Percentiles rank a stretch among this genome's conserved stretches.
Evolutionary conservation across 805 yeast species (phyloP).

Genomic region (Brettanomyces naardenensis): DNA sequence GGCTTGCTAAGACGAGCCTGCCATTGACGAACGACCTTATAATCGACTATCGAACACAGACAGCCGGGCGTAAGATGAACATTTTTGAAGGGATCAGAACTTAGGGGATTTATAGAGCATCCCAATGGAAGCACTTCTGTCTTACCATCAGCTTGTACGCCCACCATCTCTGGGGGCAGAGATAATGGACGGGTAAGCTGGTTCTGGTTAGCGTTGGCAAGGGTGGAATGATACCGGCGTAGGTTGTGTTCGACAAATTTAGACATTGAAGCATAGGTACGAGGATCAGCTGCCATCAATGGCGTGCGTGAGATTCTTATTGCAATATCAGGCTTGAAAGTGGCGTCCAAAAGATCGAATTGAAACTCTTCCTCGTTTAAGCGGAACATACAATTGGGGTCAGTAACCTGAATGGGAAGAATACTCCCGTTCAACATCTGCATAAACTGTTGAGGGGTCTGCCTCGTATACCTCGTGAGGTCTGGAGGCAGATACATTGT

Average conservation of each 20-base stretch:
- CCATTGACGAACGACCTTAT: conserved; percentile 11
- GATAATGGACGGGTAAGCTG: conserved; percentile 32
- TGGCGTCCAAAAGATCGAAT: conserved; percentile 25
- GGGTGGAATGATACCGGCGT: conserved; percentile 27
- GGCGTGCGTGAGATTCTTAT: conserved; percentile 30
- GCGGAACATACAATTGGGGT: conserved; percentile 25
- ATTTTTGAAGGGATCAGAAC: conserved; percentile 43
- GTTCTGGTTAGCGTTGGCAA: conserved; percentile 30
- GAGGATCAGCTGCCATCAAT: conserved; percentile 32
- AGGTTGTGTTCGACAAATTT: conserved; percentile 39
- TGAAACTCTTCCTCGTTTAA: conserved; percentile 23
- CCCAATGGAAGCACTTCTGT: conserved; percentile 36
- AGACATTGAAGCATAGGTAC: conserved; percentile 46
- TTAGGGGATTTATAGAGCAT: conserved; percentile 43
- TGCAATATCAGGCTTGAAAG: conserved; percentile 24
- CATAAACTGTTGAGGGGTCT: conserved; percentile 20
- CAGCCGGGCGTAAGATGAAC: conserved; percentile 54
- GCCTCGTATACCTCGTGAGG: conserved; percentile 17
- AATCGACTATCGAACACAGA: conserved; percentile 21
- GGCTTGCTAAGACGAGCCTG: background rate
- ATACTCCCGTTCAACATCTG: conserved; percentile 22
- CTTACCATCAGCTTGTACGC: conserved; percentile 24
- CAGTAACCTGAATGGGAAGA: conserved; percentile 27
- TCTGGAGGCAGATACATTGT: conserved; percentile 28
- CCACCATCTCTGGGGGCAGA: conserved; percentile 24